Conservation (phyloP, 2,329 filamentous ascomycete genomes). For the Teratosphaeria pseudoeucalypti region DNA sequence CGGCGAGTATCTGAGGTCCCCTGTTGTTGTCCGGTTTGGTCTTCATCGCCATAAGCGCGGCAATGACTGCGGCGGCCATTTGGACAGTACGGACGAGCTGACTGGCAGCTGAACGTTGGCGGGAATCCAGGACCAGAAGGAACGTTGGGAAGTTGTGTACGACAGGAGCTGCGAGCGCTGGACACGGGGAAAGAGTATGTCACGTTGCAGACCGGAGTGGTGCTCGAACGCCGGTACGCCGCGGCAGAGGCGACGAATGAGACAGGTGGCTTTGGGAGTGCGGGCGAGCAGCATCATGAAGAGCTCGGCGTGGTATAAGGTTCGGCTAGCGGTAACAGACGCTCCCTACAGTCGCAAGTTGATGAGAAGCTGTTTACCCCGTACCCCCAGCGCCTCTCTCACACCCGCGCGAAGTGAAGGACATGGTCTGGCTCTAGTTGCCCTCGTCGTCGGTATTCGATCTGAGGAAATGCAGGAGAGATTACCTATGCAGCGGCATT, state of each 20-base stretch:
- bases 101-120: not conserved
- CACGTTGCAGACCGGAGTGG: not conserved
- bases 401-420: not conserved
- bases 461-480: not conserved
- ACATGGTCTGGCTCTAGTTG: not conserved
- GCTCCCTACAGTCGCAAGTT: not conserved
- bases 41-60: not conserved
- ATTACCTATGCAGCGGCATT: not conserved
- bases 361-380: not conserved
- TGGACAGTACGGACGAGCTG: not conserved
- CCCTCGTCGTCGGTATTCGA: not conserved
- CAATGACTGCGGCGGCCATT: not conserved
- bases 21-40: not conserved
- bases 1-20: not conserved
- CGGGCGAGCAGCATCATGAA: not conserved
- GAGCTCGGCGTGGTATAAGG: not conserved
- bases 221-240: not conserved
- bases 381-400: too few species aligned
- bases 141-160: not conserved
- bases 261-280: not conserved
- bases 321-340: not conserved
- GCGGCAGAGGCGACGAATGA: not conserved
- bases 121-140: not conserved
- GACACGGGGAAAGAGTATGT: not conserved
- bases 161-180: not conserved